Conservation (phyloP, 768 basidiomycete species). For the Arthromyces matolae region DNA sequence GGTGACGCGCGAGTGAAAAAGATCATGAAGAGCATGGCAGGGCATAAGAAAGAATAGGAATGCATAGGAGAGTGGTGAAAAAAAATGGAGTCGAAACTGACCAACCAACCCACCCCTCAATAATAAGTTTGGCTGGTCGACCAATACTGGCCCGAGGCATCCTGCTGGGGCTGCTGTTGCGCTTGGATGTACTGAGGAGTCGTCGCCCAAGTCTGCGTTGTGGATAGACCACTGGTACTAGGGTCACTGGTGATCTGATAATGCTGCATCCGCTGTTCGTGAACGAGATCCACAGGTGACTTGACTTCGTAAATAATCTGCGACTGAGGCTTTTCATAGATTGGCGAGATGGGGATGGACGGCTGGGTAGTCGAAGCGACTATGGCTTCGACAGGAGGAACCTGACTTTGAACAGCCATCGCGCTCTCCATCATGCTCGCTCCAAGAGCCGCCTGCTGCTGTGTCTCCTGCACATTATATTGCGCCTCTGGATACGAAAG, state of each 20-base stretch:
- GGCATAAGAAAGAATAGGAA: not conserved
- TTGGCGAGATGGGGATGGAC: conserved; percentile 16
- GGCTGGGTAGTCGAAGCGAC: conserved; percentile 7
- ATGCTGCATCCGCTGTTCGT: conserved; percentile 16
- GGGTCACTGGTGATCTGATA: conserved; percentile 7
- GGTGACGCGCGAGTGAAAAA: not conserved
- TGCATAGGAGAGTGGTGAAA: no score
- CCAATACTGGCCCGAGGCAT: conserved; percentile 12
- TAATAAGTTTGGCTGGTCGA: conserved; percentile 8
- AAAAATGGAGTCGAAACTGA: no score
- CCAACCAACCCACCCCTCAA: no score
- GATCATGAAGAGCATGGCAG: not conserved
- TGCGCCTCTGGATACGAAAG: conserved; percentile 14
- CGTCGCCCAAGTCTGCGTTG: conserved; percentile 9
- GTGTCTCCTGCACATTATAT: conserved; percentile 13
- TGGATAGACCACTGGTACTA: not conserved
- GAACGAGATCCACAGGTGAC: conserved; percentile 21
- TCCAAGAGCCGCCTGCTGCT: conserved; percentile 13
- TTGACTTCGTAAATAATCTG: conserved; percentile 27
- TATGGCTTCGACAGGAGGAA: not conserved
- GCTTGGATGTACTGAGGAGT: conserved; percentile 7
- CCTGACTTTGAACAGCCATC: conserved; percentile 7
- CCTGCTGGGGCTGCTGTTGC: conserved; percentile 6
- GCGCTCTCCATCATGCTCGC: conserved; percentile 18
- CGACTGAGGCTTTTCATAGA: conserved; percentile 21